Percentiles rank a stretch among this genome's conserved stretches.
These are phyloP conservation scores for Leishmania guyanensis DNA, from an alignment of 208 protist species.

Conservation along the genomic window DNA sequence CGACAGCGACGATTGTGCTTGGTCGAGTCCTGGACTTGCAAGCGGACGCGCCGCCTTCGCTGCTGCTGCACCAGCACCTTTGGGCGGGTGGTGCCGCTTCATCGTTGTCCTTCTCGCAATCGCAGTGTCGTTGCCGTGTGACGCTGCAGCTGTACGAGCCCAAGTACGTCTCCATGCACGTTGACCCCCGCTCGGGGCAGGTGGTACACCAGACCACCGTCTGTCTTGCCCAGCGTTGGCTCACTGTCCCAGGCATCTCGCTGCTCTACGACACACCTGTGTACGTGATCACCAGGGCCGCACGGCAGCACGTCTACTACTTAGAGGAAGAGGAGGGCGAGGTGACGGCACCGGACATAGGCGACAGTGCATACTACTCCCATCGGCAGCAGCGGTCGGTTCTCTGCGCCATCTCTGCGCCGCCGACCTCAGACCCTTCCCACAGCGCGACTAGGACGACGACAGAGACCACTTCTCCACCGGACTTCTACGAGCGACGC, in stretches of 20 bases:
- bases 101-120: background rate
- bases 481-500: background rate
- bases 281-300: constrained; percentile 53
- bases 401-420: background rate
- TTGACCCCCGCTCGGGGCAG: constrained; percentile 44
- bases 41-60: background rate
- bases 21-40: constrained; percentile 52
- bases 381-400: background rate
- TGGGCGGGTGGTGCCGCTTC: background rate
- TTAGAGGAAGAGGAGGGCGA: constrained; percentile 42
- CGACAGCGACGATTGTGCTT: constrained; percentile 31
- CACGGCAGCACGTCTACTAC: constrained; percentile 63
- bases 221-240: constrained; percentile 28
- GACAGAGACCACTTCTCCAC: background rate
- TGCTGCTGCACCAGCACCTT: background rate
- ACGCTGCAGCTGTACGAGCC: constrained; percentile 61
- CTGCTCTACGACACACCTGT: constrained; percentile 73
- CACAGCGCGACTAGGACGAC: background rate
- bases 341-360: background rate
- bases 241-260: constrained; percentile 27
- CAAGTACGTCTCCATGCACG: constrained; percentile 35
- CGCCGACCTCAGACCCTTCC: background rate
- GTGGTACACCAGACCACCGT: constrained; percentile 57
- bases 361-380: background rate
- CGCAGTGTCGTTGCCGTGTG: constrained; percentile 20